Base-by-base conservation (phyloP, 2,329 filamentous ascomycete genomes). In the Fusarium illudens region DNA sequence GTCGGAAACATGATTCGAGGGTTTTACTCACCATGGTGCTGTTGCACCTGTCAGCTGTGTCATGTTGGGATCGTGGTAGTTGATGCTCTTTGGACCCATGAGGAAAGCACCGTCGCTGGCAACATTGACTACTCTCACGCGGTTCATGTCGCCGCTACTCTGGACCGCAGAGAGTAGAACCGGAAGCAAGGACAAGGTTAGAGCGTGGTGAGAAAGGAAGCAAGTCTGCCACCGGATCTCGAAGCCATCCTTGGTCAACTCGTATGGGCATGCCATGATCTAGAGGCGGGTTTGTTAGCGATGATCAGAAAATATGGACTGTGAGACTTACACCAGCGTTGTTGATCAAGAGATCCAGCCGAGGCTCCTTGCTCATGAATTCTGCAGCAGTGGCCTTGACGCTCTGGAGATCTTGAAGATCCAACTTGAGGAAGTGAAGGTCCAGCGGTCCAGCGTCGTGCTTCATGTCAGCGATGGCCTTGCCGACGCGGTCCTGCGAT, bases 291-390 rank as follows among this genome's bases (percentile, higher is more conserved):
- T 1, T 27, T 44, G 1, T 44, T n/a, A 44, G 22, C 6, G 8
- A 4, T 4, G 8, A 17, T 4, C 6, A 4, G 5, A 5, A 17
- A 11, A 17, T 0, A 17, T 44, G 39, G 2, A n/a, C 9, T 6
- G 3, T 2, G 5, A 63, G 0, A 32, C 80, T 17, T 84, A 69
- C 65, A 4, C 71, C 71, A 2, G 71, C 71, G 22, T 73, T 73
- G 22, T 72, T 73, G 12, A 73, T 71, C 0, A 73, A 27, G 3
- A 73, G 44, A 22, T 73, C 71, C 12, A 74, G 64, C 2, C 60
- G 60, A 10, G 51, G 22, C 12, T 74, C 72, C 7, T 61, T 27
- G 6, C 51, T 15, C 42, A 59, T 62, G 46, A 74, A 74, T 4
- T 65, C 57, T 3, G 42, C 49, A 3, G 49, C 63, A 2, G 72